Conservation (phyloP, 164 flowering plant genomes). For the Hamamelis virginiana region DNA sequence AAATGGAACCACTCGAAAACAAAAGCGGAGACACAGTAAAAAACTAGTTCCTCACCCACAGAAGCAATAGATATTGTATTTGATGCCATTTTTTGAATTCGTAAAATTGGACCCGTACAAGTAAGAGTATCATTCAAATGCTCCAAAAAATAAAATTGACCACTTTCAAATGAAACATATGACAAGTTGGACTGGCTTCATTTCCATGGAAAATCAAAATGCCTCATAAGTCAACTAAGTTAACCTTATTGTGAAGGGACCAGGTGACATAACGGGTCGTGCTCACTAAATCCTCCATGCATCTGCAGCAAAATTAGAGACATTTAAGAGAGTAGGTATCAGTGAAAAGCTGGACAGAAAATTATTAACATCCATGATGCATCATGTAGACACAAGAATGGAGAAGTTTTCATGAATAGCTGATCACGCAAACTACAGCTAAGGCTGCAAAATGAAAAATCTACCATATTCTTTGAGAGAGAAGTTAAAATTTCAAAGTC, state of each 20-base stretch:
- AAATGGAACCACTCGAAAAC: not conserved
- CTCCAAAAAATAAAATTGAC: not conserved
- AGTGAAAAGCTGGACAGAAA: not conserved
- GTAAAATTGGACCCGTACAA: not conserved
- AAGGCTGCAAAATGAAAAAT: too few relatives aligned
- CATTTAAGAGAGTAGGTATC: not conserved
- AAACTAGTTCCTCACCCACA: not conserved
- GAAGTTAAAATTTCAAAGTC: too few relatives aligned
- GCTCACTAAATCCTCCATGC: conserved; percentile 90
- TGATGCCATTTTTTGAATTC: not conserved
- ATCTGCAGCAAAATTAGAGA: conserved; percentile 39
- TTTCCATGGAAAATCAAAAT: not conserved
- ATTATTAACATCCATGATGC: not conserved
- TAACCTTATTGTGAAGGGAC: conserved; percentile 98
- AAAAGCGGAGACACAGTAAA: not conserved
- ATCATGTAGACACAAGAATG: not conserved
- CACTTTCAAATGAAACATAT: not conserved
- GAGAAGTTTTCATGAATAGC: not conserved
- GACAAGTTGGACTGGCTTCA: too few relatives aligned
- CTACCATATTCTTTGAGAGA: too few relatives aligned
- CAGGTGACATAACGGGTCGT: conserved; percentile 92
- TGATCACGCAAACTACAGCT: not conserved
- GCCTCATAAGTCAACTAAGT: not conserved
- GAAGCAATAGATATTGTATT: too few relatives aligned
- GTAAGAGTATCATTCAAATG: not conserved